Evolutionary conservation across 306 rosid genomes (phyloP).

Genomic region (Sechiopsis laciniata): DNA sequence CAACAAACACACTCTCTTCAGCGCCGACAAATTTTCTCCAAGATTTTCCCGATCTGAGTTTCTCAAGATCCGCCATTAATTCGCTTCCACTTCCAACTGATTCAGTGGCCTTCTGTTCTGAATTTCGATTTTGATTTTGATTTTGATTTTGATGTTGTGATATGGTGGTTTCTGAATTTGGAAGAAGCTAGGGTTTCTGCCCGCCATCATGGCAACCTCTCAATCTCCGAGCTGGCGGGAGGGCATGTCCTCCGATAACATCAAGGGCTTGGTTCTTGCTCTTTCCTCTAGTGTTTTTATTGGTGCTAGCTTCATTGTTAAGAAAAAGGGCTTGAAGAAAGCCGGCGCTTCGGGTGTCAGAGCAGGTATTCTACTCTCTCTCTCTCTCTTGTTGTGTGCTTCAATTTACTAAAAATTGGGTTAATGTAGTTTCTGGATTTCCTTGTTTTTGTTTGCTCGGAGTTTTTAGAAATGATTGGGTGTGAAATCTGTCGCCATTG

Average conservation of each 20-base stretch:
- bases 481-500: background rate
- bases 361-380: slow-evolving; percentile 46
- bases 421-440: background rate
- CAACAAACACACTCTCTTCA: slow-evolving; percentile 13
- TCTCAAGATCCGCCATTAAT: slow-evolving; percentile 8
- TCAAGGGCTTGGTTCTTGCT: slow-evolving; percentile 69
- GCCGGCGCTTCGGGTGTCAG: slow-evolving; percentile 87
- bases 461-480: background rate
- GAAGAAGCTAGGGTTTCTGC: slow-evolving; percentile 28
- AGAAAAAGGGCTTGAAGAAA: slow-evolving; percentile 81
- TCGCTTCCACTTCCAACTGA: slow-evolving; percentile 5
- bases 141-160: background rate
- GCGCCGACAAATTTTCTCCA: slow-evolving; percentile 13
- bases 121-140: background rate
- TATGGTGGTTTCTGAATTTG: slow-evolving; percentile 3
- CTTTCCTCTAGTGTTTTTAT: slow-evolving; percentile 81
- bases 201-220: slow-evolving; percentile 17
- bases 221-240: slow-evolving; percentile 29
- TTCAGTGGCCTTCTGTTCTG: background rate
- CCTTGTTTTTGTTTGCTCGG: background rate
- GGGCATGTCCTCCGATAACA: slow-evolving; percentile 78
- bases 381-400: background rate
- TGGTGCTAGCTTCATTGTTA: slow-evolving; percentile 85
- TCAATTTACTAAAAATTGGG: background rate
- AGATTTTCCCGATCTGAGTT: background rate